Percentiles rank a stretch among this genome's conserved stretches.
Evolutionary conservation across 306 rosid genomes (phyloP).

Genomic region (Prosopis cineraria): DNA sequence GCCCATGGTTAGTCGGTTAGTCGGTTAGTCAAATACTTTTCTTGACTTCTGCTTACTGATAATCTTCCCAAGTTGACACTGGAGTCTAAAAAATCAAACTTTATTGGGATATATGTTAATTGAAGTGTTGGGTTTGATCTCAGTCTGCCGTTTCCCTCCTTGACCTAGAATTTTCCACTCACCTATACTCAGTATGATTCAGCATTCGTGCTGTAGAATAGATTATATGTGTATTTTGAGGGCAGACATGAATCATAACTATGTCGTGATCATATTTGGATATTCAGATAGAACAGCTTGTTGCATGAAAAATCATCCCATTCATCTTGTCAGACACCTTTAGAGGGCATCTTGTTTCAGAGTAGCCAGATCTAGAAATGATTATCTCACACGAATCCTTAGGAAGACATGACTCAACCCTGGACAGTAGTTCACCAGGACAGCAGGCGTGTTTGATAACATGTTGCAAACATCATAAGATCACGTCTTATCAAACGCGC

Average conservation of each 20-base stretch:
- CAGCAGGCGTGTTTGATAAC: too few species aligned
- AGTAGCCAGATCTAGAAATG: neutral
- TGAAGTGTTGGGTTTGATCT: slow-evolving; percentile 15
- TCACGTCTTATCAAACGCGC: too few species aligned
- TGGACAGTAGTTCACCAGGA: slow-evolving; percentile 10
- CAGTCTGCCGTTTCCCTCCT: neutral
- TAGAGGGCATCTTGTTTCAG: slow-evolving; percentile 9
- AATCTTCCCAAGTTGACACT: slow-evolving; percentile 11
- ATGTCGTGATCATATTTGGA: neutral
- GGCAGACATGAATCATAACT: neutral
- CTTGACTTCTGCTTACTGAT: neutral
- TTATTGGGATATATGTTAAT: neutral
- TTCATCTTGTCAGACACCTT: neutral
- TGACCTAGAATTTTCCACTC: neutral
- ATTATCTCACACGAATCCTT: neutral
- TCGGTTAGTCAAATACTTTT: neutral
- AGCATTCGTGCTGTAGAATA: slow-evolving; percentile 10
- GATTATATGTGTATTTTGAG: neutral
- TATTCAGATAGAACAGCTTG: neutral
- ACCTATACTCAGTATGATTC: neutral
- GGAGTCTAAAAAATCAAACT: neutral
- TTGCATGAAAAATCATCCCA: slow-evolving; percentile 21
- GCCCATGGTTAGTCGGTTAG: neutral
- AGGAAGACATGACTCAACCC: neutral
- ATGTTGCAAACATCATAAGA: too few species aligned